These are phyloP conservation scores for Russula lepida DNA, from an alignment of 768 basidiomycete genomes.

Conservation along the genomic window DNA sequence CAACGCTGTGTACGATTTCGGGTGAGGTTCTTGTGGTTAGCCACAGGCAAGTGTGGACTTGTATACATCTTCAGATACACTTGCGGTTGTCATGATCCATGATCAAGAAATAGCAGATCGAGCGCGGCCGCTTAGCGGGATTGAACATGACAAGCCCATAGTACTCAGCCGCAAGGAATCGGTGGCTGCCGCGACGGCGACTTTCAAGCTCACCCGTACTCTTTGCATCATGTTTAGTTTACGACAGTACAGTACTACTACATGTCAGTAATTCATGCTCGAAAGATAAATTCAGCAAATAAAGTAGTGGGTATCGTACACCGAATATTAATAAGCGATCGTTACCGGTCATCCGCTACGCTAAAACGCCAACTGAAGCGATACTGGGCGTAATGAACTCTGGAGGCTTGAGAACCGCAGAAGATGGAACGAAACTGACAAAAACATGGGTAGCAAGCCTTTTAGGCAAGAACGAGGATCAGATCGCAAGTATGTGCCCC, in stretches of 20 bases:
- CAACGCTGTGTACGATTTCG: too few species aligned
- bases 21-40: too few species aligned
- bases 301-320: neutral
- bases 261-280: neutral
- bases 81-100: too few species aligned
- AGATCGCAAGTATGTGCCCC: slow-evolving; percentile 6
- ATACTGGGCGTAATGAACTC: neutral
- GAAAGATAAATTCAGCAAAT: neutral
- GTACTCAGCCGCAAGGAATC: too few species aligned
- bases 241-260: neutral
- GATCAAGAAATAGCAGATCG: too few species aligned
- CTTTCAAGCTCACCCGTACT: neutral
- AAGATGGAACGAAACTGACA: neutral
- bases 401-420: neutral
- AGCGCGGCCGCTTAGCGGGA: too few species aligned
- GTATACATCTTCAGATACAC: too few species aligned
- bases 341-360: neutral
- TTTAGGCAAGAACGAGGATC: slow-evolving; percentile 8
- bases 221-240: neutral
- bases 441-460: too few species aligned
- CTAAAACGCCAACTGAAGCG: neutral
- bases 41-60: too few species aligned
- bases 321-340: neutral
- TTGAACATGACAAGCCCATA: too few species aligned
- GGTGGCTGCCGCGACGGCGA: too few species aligned